These are phyloP conservation scores for Hibiscus tridactylites DNA, from an alignment of 345 rosid genomes.

Conservation along the genomic window DNA sequence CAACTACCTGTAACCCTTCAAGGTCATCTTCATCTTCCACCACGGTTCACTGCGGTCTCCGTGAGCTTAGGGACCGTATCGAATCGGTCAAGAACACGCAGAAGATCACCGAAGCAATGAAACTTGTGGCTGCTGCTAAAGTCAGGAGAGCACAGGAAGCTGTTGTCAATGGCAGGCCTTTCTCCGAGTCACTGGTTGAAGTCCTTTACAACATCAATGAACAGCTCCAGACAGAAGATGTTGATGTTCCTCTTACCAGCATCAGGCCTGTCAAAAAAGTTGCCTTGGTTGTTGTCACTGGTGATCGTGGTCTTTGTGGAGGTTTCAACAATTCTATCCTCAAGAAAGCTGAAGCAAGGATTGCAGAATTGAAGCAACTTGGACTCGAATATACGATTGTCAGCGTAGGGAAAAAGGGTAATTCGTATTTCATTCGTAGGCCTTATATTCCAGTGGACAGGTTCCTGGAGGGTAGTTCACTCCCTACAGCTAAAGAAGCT, in stretches of 20 bases:
- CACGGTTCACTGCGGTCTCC: conserved; percentile 65
- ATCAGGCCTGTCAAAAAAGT: conserved; percentile 89
- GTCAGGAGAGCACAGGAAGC: conserved; percentile 98
- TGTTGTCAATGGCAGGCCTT: conserved; percentile 80
- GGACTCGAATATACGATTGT: conserved; percentile 59
- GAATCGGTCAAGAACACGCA: conserved; percentile 85
- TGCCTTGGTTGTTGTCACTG: conserved; percentile 82
- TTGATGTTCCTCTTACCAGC: conserved; percentile 73
- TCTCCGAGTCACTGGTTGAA: conserved; percentile 84
- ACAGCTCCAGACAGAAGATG: conserved; percentile 78
- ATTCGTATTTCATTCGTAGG: conserved; percentile 59
- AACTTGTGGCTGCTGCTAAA: conserved; percentile 93
- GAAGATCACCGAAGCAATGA: conserved; percentile 98
- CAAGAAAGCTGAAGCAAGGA: conserved; percentile 78
- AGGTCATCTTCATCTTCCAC: conserved; percentile 37
- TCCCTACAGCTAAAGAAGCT: conserved; percentile 71
- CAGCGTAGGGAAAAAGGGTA: conserved; percentile 92
- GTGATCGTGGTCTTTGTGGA: conserved; percentile 89
- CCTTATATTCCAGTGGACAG: conserved; percentile 74
- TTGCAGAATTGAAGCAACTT: conserved; percentile 53
- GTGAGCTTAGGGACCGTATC: conserved; percentile 71
- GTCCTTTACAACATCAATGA: conserved; percentile 93
- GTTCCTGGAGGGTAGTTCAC: conserved; percentile 33
- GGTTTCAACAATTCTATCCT: conserved; percentile 60
- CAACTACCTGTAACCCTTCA: conserved; percentile 26